A percentile compares a stretch with the other conserved stretches of the same genome.
Conservation (phyloP, 768 basidiomycete species). For the Butyriboletus loyo region DNA sequence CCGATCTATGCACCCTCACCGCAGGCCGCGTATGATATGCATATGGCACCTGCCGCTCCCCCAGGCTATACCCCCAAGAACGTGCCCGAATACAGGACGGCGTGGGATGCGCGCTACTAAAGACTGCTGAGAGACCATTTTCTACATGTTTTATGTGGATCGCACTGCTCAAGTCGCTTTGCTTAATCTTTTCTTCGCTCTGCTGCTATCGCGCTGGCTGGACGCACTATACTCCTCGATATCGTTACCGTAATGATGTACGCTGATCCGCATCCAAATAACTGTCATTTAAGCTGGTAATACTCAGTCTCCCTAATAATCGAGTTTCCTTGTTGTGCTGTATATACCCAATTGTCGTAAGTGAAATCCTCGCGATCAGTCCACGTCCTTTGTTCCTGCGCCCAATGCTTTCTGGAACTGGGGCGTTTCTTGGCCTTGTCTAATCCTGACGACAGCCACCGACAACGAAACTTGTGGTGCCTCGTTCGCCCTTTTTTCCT, state of each 20-base stretch:
- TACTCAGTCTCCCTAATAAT: neutral
- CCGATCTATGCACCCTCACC: slow-evolving; percentile 27
- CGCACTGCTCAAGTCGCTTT: neutral
- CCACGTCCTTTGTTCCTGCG: neutral
- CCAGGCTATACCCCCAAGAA: slow-evolving; percentile 13
- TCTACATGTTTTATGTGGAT: neutral
- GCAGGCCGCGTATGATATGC: slow-evolving; percentile 27
- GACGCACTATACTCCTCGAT: neutral
- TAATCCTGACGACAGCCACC: slow-evolving; percentile 9
- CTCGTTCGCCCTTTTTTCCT: slow-evolving; percentile 31
- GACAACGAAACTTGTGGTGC: slow-evolving; percentile 20
- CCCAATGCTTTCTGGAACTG: slow-evolving; percentile 35
- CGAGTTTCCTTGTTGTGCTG: neutral
- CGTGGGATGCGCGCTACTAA: slow-evolving; percentile 25
- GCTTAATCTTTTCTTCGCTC: neutral
- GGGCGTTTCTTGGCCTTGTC: slow-evolving; percentile 48
- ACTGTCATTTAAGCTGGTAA: neutral
- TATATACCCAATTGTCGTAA: neutral
- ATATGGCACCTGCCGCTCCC: slow-evolving; percentile 13
- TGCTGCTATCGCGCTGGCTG: neutral
- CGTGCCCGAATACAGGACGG: slow-evolving; percentile 21
- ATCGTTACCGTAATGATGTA: neutral
- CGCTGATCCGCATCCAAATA: neutral
- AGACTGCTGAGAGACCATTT: neutral
- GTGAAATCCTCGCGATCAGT: neutral